Base-by-base conservation (phyloP, 2,329 filamentous ascomycete species). In the Diaporthe citrichinensis region DNA sequence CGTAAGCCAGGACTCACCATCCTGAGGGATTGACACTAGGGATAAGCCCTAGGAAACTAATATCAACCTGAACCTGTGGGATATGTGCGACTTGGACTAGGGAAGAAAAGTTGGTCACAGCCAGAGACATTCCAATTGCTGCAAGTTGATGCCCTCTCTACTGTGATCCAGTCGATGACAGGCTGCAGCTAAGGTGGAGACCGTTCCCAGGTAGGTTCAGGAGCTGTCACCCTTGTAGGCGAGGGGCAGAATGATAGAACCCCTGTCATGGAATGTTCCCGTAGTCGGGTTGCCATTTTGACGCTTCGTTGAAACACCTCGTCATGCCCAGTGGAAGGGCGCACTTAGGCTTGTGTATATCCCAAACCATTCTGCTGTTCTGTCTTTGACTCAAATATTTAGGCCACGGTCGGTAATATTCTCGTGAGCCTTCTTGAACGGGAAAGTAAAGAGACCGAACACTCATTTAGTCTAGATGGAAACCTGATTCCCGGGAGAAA, bases 181-280 rank as follows among this genome's bases (percentile, higher is more conserved):
- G 1, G 31, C 44, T 51, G 46, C 31, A 28, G 23, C 20, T n/a
- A 28, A 12, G 15, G 58, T 61, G 58, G 58, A 28, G 58, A 61
- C 36, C 10, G 5, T 28, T 41, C 58, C 12, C 36, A 34, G 55
- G 23, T 9, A 39, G 36, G 9, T 4, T 36, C 15, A 46, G 61
- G 44, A 51, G 62, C 61, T 51, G 44, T 67, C 62, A 68, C 44
- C 31, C 62, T 39, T 68, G 62, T 46, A 68, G 62, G 14, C 20
- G 46, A 68, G 46, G 62, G 62, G 62, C 62, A 68, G 31, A 53
- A 67, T 31, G 62, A 15, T 15, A 6, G 6, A 36, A 25, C 31
- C 62, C 62, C 46, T 68, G 62, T 39, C 46, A 28, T 53, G 46
- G 46, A 53, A 68, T 25, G 46, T 68, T 53, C 31, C 31, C 34